A percentile compares a stretch with the other conserved stretches of the same genome.
Conservation (phyloP, 768 basidiomycete species). For the Sutorius australiensis region DNA sequence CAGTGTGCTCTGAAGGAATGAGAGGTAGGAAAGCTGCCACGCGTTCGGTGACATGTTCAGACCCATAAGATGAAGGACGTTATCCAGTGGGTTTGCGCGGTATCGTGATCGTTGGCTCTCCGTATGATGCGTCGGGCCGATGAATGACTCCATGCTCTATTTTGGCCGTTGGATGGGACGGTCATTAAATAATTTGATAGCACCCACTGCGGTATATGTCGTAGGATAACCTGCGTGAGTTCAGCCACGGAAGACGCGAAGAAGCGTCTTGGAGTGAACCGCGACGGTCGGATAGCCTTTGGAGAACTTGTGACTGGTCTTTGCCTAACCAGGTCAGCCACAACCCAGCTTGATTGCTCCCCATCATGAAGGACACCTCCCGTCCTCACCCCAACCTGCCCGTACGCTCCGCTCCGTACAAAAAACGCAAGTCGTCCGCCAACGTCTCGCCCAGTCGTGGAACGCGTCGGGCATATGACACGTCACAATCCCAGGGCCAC, state of each 20-base stretch:
- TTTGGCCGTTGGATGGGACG: neutral
- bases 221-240: neutral
- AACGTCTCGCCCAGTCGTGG: slow-evolving; percentile 7
- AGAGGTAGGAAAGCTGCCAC: neutral
- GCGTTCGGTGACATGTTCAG: neutral
- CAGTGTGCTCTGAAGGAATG: neutral
- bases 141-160: neutral
- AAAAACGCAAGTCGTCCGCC: slow-evolving; percentile 8
- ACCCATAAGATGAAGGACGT: neutral
- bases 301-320: slow-evolving; percentile 7
- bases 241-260: neutral
- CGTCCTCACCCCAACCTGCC: slow-evolving; percentile 12
- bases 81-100: neutral
- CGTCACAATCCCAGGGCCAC: slow-evolving; percentile 4
- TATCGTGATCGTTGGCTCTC: neutral
- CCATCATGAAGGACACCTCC: slow-evolving; percentile 25
- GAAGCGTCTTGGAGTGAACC: neutral
- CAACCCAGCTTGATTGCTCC: slow-evolving; percentile 6
- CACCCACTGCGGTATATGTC: neutral
- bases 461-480: slow-evolving; percentile 14
- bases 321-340: slow-evolving; percentile 17
- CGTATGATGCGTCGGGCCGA: neutral
- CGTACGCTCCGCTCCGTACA: slow-evolving; percentile 17
- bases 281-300: slow-evolving; percentile 8
- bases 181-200: neutral